Base-by-base conservation (phyloP, 1,284 basidiomycete species). In the Xerocomus minutiporus region DNA sequence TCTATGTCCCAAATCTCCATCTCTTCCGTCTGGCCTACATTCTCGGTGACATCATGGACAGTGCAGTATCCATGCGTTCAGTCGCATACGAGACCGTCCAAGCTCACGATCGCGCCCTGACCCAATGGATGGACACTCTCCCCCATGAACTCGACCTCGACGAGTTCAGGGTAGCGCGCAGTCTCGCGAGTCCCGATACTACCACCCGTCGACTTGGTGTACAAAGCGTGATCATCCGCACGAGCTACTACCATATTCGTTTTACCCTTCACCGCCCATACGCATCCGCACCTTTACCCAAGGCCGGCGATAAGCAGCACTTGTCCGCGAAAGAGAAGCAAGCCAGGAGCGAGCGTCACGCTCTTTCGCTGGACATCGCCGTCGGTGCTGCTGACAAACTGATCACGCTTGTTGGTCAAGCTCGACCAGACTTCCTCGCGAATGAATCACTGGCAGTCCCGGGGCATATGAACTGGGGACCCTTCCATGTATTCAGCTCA, bases 191-290 rank as follows among this genome's bases (percentile, higher is more conserved):
- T 39, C 66, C 75, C 2, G 75, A 79, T 58, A 74, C 75, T 15
- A 67, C 76, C 35, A 71, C 75, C 31, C 80, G 84, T 43, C 79
- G 87, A 50, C 66, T 84, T 20, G 86, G 84, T 38, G 86, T 89
- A 28, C 86, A 88, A 64, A 88, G 85, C 64, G 80, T 89, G 46
- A 85, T 88, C 64, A 80, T 88, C 58, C 81, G 85, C 52, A 82
- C 82, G 8, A 82, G 83, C 47, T 88, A 82, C 68, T 81, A 85
- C 61, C 87, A 90, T 68, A 87, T 90, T 59, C 84, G 88, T 44
- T 89, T 91, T 66, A 86, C 86, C 25, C 79, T 91, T 45, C 88
- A 91, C 65, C 76, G 88, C 17, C 88, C 88, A 7, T 89, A 86
- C 62, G 84, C 83, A n/a, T 78, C 74, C 55, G 67, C 70, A 8